Conservation (phyloP, 306 rosid genomes). For the Dalbergia oliveri region DNA sequence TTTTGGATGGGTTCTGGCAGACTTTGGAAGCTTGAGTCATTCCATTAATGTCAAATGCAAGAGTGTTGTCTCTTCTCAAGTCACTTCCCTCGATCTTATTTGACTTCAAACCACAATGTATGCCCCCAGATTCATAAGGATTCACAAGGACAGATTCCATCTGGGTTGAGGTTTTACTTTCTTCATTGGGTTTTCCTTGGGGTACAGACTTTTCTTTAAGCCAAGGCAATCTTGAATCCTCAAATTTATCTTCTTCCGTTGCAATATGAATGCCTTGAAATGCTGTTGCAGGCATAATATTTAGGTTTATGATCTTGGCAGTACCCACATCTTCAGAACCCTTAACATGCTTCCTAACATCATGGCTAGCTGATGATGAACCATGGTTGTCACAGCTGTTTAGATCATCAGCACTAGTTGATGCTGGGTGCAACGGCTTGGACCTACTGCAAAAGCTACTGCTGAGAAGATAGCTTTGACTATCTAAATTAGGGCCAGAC, state of each 20-base stretch:
- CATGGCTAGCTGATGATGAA: slow-evolving; percentile 40
- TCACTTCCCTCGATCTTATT: slow-evolving; percentile 33
- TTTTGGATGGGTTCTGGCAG: slow-evolving; percentile 38
- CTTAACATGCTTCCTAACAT: slow-evolving; percentile 34
- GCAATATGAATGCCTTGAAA: slow-evolving; percentile 43
- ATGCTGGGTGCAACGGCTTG: slow-evolving; percentile 40
- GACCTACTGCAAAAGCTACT: slow-evolving; percentile 31
- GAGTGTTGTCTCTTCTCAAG: slow-evolving; percentile 29
- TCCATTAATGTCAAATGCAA: slow-evolving; percentile 33
- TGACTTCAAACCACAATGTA: slow-evolving; percentile 34
- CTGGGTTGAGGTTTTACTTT: slow-evolving; percentile 39
- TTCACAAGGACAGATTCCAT: slow-evolving; percentile 32
- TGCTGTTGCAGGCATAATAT: slow-evolving; percentile 48
- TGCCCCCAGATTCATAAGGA: slow-evolving; percentile 21
- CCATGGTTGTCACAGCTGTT: slow-evolving; percentile 25
- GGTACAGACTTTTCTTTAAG: slow-evolving; percentile 42
- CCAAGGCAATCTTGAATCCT: slow-evolving; percentile 44
- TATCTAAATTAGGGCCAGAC: slow-evolving; percentile 35
- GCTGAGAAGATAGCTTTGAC: slow-evolving; percentile 38
- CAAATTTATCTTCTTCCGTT: slow-evolving; percentile 37
- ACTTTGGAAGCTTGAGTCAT: slow-evolving; percentile 32
- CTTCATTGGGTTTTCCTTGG: slow-evolving; percentile 40
- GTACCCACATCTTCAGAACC: slow-evolving; percentile 38
- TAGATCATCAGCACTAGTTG: slow-evolving; percentile 36
- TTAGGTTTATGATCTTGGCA: slow-evolving; percentile 57